Evolutionary conservation across 1,284 basidiomycete species (phyloP).

Genomic region (Leccinum variabile): DNA sequence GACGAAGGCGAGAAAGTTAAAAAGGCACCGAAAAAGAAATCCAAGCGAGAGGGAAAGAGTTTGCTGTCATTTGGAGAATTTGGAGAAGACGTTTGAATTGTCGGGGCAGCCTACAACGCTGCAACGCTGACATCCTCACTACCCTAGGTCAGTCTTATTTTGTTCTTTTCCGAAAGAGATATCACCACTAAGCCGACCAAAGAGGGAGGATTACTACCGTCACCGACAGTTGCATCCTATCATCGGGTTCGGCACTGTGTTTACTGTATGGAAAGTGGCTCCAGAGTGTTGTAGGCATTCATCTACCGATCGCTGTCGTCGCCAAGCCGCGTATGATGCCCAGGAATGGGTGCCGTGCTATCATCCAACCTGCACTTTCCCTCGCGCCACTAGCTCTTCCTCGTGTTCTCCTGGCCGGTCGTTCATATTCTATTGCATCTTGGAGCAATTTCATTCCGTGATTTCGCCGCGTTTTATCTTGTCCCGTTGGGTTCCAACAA

Average conservation of each 20-base stretch:
- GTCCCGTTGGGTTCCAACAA: not conserved
- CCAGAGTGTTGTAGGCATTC: not conserved
- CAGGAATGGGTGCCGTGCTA: conserved; percentile 11
- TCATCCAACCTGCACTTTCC: conserved; percentile 13
- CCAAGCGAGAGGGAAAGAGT: conserved; percentile 50
- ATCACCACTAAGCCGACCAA: not conserved
- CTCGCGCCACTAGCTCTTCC: conserved; percentile 2
- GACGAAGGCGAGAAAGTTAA: conserved; percentile 24
- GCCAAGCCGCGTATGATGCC: not conserved
- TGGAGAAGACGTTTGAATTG: conserved; percentile 25
- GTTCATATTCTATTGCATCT: conserved; percentile 11
- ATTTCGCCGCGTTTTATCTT: conserved; percentile 6
- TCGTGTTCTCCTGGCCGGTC: conserved; percentile 7
- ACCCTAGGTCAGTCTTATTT: conserved; percentile 6
- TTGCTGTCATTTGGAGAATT: conserved; percentile 62
- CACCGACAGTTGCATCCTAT: not conserved
- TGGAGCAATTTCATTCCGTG: conserved; percentile 8
- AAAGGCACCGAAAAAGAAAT: conserved; percentile 45
- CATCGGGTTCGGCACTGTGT: not conserved
- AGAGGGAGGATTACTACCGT: not conserved
- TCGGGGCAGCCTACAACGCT: not conserved
- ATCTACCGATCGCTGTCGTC: conserved; percentile 1
- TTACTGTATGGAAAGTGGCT: not conserved
- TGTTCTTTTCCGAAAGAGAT: not conserved
- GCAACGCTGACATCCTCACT: not conserved